These are phyloP conservation scores for Solanum chmielewskii DNA, from an alignment of 257 asterid genomes.

Conservation along the genomic window DNA sequence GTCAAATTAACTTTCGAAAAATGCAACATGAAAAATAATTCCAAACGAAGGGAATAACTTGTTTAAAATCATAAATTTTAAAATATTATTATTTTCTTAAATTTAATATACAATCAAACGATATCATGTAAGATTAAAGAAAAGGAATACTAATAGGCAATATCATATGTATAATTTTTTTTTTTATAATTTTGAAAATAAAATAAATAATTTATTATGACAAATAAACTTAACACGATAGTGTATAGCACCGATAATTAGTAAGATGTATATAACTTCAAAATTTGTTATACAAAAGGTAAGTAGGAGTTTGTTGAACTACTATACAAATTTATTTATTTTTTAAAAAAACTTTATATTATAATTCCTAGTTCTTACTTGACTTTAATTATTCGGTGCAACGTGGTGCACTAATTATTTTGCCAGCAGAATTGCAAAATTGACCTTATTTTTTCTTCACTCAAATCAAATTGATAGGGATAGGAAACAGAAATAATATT, in stretches of 20 bases:
- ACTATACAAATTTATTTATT: neutral
- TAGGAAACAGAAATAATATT: neutral
- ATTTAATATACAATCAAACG: neutral
- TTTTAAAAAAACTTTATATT: neutral
- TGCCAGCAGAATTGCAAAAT: neutral
- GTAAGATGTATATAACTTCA: neutral
- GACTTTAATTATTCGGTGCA: neutral
- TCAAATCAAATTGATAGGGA: neutral
- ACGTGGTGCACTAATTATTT: neutral
- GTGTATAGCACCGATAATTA: neutral
- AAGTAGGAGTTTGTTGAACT: neutral
- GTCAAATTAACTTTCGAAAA: too few relatives aligned
- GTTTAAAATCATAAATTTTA: neutral
- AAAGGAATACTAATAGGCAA: neutral
- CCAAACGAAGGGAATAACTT: fast-evolving
- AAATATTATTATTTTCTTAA: neutral
- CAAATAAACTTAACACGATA: neutral
- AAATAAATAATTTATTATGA: neutral
- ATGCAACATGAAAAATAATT: too few relatives aligned
- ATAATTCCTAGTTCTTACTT: neutral
- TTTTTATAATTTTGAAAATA: neutral
- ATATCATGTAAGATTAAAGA: neutral
- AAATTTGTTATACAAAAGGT: neutral
- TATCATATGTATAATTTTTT: too few relatives aligned
- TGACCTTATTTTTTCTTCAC: neutral